Percentiles rank a stretch among this genome's conserved stretches.
Conservation (phyloP, 768 basidiomycete genomes). For the Pisolithus microcarpus region DNA sequence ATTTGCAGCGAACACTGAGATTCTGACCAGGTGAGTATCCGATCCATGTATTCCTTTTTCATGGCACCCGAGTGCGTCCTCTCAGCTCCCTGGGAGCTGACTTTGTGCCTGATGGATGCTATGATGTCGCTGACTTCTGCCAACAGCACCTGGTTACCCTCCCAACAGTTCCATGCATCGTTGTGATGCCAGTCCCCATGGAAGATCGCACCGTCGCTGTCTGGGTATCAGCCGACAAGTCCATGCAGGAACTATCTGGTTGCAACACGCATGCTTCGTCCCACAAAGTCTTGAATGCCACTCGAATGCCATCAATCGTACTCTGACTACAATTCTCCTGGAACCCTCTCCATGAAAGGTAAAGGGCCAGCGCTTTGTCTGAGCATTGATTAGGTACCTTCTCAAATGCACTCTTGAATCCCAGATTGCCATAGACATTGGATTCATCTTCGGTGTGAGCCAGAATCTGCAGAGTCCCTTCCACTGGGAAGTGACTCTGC, state of each 20-base stretch:
- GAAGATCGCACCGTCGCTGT: conserved; percentile 9
- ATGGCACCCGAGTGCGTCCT: no score
- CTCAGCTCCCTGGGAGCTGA: no score
- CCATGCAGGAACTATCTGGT: not conserved
- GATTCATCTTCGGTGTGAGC: not conserved
- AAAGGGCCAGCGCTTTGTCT: not conserved
- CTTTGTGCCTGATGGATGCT: conserved; percentile 19
- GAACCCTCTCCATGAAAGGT: not conserved
- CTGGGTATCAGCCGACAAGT: not conserved
- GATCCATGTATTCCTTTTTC: no score
- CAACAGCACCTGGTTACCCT: conserved; percentile 24
- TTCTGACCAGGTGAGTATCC: no score
- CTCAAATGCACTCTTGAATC: not conserved
- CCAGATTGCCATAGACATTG: not conserved
- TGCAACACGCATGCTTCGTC: not conserved
- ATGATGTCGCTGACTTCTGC: conserved; percentile 17
- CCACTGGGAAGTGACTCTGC: not conserved
- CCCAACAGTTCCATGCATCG: conserved; percentile 13
- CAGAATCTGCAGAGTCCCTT: no score
- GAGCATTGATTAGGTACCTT: not conserved
- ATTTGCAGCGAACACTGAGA: no score
- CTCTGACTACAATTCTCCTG: not conserved
- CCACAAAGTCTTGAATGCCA: not conserved
- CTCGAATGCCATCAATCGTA: not conserved
- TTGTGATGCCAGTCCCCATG: conserved; percentile 20